These are phyloP conservation scores for Boletus semigastroideus DNA, from an alignment of 1,284 basidiomycete species.

Conservation along the genomic window DNA sequence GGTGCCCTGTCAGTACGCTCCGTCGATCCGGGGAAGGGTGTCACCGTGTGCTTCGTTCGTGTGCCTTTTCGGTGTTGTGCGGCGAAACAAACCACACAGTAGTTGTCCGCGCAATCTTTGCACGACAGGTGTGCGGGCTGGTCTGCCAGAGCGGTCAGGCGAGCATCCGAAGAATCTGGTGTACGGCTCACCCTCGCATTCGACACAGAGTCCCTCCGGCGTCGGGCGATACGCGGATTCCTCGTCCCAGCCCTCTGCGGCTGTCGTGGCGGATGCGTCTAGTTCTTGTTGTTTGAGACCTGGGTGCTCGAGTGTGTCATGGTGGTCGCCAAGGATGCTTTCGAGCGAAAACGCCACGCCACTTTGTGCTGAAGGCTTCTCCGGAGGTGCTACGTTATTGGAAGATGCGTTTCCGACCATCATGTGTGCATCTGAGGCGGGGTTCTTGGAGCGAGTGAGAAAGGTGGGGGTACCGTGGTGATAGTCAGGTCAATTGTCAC, in stretches of 20 bases:
- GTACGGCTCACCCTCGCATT: constrained; percentile 70
- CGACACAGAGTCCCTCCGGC: constrained; percentile 70
- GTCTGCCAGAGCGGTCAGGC: constrained; percentile 46
- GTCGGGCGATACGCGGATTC: constrained; percentile 48
- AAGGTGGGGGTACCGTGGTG: constrained; percentile 8
- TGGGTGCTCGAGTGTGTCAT: constrained; percentile 59
- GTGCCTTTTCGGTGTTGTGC: constrained; percentile 79
- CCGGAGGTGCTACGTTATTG: constrained; percentile 5
- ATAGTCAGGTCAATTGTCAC: constrained; percentile 16
- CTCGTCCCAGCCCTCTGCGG: constrained; percentile 63
- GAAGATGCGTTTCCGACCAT: constrained; percentile 23
- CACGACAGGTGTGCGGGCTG: constrained; percentile 76
- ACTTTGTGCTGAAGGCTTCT: constrained; percentile 4
- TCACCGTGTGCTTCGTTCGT: constrained; percentile 63
- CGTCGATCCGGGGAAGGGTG: constrained; percentile 38
- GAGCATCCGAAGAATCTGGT: no score
- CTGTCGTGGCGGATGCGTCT: constrained; percentile 14
- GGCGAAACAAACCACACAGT: constrained; percentile 80
- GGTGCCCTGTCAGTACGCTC: constrained; percentile 15
- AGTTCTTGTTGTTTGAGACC: constrained; percentile 36
- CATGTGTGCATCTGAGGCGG: constrained; percentile 4
- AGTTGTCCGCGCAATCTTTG: constrained; percentile 66
- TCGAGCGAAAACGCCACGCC: constrained; percentile 52
- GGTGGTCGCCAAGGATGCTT: constrained; percentile 61
- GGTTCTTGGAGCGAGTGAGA: not conserved